These are phyloP conservation scores for Fusarium albidum DNA, from an alignment of 2,329 filamentous ascomycete species.

Conservation along the genomic window DNA sequence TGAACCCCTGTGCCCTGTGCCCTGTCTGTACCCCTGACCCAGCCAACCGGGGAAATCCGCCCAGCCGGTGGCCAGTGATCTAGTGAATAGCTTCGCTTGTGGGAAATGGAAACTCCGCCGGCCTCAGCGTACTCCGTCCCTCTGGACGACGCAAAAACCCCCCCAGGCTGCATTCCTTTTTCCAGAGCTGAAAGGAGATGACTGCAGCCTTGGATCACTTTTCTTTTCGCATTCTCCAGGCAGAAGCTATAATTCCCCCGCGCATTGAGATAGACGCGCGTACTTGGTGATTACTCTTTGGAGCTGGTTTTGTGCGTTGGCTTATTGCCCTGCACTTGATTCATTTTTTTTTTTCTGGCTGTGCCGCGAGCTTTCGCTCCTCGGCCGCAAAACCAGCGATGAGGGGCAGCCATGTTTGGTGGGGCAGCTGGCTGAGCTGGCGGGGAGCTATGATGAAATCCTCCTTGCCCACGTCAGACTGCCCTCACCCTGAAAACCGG, in stretches of 20 bases:
- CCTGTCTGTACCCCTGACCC: conserved; percentile 22
- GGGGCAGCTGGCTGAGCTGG: conserved; percentile 55
- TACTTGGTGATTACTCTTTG: conserved; percentile 2
- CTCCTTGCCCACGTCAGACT: conserved; percentile 34
- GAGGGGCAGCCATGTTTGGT: conserved; percentile 63
- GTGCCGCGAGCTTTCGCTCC: conserved; percentile 26
- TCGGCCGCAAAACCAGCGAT: conserved; percentile 63
- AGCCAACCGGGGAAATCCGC: conserved; percentile 35
- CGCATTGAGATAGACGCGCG: conserved; percentile 27
- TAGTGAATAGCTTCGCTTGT: conserved; percentile 30
- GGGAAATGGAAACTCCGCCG: conserved; percentile 30
- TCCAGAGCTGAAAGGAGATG: conserved; percentile 10
- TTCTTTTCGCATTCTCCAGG: conserved; percentile 5
- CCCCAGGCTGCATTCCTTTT: conserved; percentile 31
- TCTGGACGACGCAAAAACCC: conserved; percentile 27
- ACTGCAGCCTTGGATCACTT: conserved; percentile 28
- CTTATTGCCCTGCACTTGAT: no score
- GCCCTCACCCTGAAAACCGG: conserved; percentile 16
- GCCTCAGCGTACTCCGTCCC: conserved; percentile 25
- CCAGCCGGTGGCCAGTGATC: conserved; percentile 32
- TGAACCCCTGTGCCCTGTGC: conserved; percentile 25
- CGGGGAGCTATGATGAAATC: conserved; percentile 42
- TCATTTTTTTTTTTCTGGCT: conserved; percentile 1
- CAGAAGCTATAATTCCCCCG: conserved; percentile 27
- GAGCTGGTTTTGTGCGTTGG: no score